Evolutionary conservation across 208 protist species (phyloP), one percentile per base, ranked within the genome.

Genomic region (Wallacemonas collosoma): DNA sequence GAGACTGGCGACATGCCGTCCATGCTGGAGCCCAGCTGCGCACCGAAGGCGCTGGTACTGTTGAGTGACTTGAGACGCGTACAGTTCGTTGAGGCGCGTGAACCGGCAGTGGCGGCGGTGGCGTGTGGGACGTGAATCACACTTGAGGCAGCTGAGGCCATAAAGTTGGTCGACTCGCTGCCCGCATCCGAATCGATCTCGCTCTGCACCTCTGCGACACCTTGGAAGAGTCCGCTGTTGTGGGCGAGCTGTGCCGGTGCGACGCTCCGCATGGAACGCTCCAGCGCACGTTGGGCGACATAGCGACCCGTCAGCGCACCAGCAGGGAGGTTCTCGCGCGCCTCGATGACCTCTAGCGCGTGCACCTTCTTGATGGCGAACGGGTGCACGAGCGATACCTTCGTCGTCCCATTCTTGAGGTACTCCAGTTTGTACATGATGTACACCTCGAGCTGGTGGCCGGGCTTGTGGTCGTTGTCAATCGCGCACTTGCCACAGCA

Each of bases 401-500:
- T 70, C 36, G 56, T 73, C 11, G 62, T 83, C 2, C 65, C 68
- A n/a, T 84, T 75, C 2, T 35, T 68, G 40, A 62, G 73, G 69
- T 85, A 75, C 72, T 89, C 83, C 66, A 92, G 76, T 15, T 74
- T 87, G 73, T 90, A 78, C 36, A 93, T 75, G 47, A 94, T 56
- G 58, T 83, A 90, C 11, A 86, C 82, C 8, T 84, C 73, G 14
- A 95, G 77, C 54, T 75, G 45, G 72, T 95, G 91, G 63, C 73
- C 83, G 14, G 61, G 56, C 54, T 70, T 73, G 75, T 96, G 91
- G 36, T 76, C 43, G 65, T 93, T 79, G 62, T 77, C 80, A 3
- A 92, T 63, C 1, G 82, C 56, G 64, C 91, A 96, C 79, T 96
- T 96, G 14, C 87, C 88, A 62, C 91, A 96, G 26, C 87, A 82